Conservation (phyloP, 75 land plant genomes). For the Sequoiadendron giganteum region DNA sequence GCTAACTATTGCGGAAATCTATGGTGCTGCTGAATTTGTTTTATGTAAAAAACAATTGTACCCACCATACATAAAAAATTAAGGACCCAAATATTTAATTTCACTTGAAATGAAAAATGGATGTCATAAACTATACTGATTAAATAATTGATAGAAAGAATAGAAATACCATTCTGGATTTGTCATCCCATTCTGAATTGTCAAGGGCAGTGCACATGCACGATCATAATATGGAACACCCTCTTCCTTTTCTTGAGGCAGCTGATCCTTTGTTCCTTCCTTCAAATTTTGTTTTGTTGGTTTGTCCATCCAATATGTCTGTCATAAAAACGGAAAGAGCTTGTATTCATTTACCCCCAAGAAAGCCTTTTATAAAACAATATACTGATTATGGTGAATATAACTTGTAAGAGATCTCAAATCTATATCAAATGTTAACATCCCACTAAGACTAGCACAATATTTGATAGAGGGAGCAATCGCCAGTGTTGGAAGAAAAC, state of each 20-base stretch:
- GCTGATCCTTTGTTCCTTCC: slow-evolving; percentile 19
- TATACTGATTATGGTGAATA: background rate
- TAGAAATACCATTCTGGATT: slow-evolving; percentile 35
- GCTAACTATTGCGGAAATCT: background rate
- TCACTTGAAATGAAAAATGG: background rate
- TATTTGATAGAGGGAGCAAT: background rate
- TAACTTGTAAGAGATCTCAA: background rate
- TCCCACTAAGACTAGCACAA: background rate
- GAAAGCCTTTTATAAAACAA: background rate
- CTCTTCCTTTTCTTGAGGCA: slow-evolving; percentile 22
- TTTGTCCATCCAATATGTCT: slow-evolving; percentile 88
- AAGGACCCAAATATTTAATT: background rate
- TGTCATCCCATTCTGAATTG: slow-evolving; percentile 28
- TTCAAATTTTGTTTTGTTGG: slow-evolving; percentile 44
- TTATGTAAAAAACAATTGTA: background rate
- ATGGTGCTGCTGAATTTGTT: background rate
- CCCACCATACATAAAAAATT: background rate
- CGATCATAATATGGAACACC: slow-evolving; percentile 86
- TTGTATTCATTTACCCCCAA: background rate
- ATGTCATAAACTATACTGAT: background rate
- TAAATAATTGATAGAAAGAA: background rate
- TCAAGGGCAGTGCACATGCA: slow-evolving; percentile 39
- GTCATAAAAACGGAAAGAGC: slow-evolving; percentile 2
- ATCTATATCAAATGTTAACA: background rate
- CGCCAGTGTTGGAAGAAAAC: background rate